Conservation (phyloP, 2,329 filamentous ascomycete genomes). For the Furcasterigmium sp. region DNA sequence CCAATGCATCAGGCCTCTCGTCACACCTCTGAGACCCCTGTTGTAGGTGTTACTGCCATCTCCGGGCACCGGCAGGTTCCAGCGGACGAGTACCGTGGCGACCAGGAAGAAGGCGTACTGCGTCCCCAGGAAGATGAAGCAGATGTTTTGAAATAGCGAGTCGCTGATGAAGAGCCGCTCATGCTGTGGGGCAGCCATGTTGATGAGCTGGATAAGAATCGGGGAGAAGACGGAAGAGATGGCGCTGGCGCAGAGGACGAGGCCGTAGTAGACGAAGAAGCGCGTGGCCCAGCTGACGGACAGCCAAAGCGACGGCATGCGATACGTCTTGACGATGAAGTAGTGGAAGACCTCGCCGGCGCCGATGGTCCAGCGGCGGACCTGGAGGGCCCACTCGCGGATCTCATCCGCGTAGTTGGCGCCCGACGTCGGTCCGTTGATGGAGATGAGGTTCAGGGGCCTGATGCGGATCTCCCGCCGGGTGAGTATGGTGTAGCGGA, state of each 20-base stretch:
- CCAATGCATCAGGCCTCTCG: slow-evolving; percentile 5
- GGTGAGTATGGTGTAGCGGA: slow-evolving; percentile 4
- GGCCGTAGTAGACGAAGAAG: slow-evolving; percentile 5
- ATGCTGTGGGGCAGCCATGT: slow-evolving; percentile 3
- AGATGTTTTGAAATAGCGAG: slow-evolving; percentile 3
- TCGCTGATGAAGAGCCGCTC: slow-evolving; percentile 5
- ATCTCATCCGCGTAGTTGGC: slow-evolving; percentile 4
- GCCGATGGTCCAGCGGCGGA: slow-evolving; percentile 5
- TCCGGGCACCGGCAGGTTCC: slow-evolving; percentile 3
- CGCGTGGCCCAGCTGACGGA: slow-evolving; percentile 5
- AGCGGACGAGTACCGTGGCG: slow-evolving; percentile 3
- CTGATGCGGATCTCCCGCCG: slow-evolving; percentile 5
- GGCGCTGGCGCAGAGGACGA: slow-evolving; percentile 6
- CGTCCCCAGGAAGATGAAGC: slow-evolving; percentile 3
- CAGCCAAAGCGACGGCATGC: slow-evolving; percentile 2
- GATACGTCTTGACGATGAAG: slow-evolving; percentile 6
- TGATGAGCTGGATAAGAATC: slow-evolving; percentile 2
- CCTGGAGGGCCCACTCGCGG: slow-evolving; percentile 4
- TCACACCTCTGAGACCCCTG: slow-evolving; percentile 4
- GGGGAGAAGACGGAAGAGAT: slow-evolving; percentile 4
- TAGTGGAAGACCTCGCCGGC: slow-evolving; percentile 6
- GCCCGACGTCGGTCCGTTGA: slow-evolving; percentile 5
- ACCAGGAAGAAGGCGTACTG: slow-evolving; percentile 4
- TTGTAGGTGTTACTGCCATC: slow-evolving; percentile 2
- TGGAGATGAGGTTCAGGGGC: slow-evolving; percentile 5